Percentiles rank a stretch among this genome's conserved stretches.
Evolutionary conservation across 108 stramenopile species (phyloP).

Genomic region (Cyclotella distinguenda): DNA sequence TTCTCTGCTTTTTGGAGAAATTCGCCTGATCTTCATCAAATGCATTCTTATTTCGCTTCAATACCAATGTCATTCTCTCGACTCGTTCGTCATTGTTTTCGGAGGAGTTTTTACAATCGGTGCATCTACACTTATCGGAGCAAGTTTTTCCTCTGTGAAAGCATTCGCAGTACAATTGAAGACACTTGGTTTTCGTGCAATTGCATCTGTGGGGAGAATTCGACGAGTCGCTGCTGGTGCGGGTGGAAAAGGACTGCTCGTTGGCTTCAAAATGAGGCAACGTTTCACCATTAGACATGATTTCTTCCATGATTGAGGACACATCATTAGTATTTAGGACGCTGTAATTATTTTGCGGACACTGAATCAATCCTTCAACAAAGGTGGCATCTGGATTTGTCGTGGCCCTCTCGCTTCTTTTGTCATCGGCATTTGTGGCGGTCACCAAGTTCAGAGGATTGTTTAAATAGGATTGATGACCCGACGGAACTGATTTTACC

Average conservation of each 20-base stretch:
- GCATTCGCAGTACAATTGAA: not conserved
- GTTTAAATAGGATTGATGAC: no score
- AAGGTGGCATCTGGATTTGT: no score
- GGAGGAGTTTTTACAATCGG: not conserved
- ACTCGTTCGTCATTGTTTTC: not conserved
- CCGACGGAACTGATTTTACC: no score
- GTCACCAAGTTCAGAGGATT: no score
- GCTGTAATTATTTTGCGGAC: no score
- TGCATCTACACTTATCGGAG: not conserved
- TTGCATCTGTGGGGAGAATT: not conserved
- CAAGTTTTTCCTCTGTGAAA: not conserved
- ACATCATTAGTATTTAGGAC: no score
- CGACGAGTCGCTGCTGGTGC: not conserved
- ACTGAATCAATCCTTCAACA: no score
- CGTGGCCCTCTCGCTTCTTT: no score
- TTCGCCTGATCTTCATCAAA: constrained; percentile 3
- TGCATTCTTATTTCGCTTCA: constrained; percentile 8
- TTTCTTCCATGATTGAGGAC: not conserved
- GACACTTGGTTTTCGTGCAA: not conserved
- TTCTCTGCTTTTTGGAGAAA: not conserved
- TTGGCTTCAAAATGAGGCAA: not conserved
- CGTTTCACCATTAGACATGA: not conserved
- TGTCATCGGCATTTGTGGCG: no score
- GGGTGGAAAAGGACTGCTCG: not conserved
- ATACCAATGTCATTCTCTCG: not conserved